Evolutionary conservation across 2,329 filamentous ascomycete genomes (phyloP), one percentile per base, ranked within the genome.

Genomic region (Clarireedia hainanense): DNA sequence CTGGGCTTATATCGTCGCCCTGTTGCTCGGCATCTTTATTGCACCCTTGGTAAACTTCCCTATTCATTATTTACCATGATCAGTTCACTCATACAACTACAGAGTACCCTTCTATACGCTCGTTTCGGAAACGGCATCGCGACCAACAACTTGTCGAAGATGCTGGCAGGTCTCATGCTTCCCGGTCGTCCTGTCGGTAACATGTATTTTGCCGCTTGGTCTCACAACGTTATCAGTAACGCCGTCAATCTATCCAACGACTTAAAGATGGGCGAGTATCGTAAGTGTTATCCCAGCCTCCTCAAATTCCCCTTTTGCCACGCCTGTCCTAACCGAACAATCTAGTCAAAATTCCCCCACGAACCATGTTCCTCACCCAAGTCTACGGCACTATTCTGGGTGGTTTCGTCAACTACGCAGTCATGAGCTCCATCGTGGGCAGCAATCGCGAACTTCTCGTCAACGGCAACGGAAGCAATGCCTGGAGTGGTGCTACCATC

Each of bases 201-300:
- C 57, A 71, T 76, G 67, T 75, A 75, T 61, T 76, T 76, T 63
- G 76, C 79, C 6, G 75, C 75, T 10, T 82, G 78, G 78, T 81
- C 78, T 1, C 80, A 83, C 66, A 79, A 76, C 39, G 76, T 81
- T 49, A 80, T 83, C 49, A 12, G 55, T 2, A 78, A 78, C 50
- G 69, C 73, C 0, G 75, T 82, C 46, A 76, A 70, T 53, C 68
- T 83, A 6, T 76, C 71, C 39, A 76, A 73, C 47, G 78, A 81
- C 58, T 64, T 83, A 24, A 83, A 83, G 68, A 74, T 81, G 72
- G 80, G 80, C 20, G 77, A 82, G 69, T 83, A 83, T 50, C 73
- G 76, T 77, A 68, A 51, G 74, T 70, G 3, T 20, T 4, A 4
- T 14, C 5, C 15, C 0, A 3, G 26, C 1, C 9, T 15, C 0